Percentiles rank a stretch among this genome's conserved stretches.
Conservation (phyloP, 805 yeast species). For the Candida krabiensis region DNA sequence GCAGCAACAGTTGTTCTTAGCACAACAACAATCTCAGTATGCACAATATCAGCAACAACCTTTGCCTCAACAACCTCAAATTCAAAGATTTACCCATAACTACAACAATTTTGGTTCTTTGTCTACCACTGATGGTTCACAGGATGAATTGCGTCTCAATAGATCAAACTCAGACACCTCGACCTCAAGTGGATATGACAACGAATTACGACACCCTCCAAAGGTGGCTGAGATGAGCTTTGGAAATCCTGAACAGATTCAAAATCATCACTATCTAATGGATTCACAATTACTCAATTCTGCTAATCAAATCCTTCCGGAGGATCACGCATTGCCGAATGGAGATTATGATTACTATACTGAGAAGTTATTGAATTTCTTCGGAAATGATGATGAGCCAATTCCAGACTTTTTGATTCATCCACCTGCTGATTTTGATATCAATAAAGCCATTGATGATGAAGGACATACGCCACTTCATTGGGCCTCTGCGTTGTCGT, state of each 20-base stretch:
- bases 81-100: slow-evolving; percentile 17
- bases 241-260: slow-evolving; percentile 18
- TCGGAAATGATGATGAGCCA: slow-evolving; percentile 46
- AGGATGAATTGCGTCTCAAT: slow-evolving; percentile 25
- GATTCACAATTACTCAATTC: slow-evolving; percentile 14
- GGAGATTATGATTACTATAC: slow-evolving; percentile 44
- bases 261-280: slow-evolving; percentile 10
- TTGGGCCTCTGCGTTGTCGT: slow-evolving; percentile 85
- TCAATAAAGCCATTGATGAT: slow-evolving; percentile 68
- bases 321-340: slow-evolving; percentile 7
- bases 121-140: slow-evolving; percentile 30
- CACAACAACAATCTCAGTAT: slow-evolving; percentile 15
- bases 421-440: slow-evolving; percentile 64
- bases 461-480: slow-evolving; percentile 83
- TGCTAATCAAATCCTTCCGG: slow-evolving; percentile 13
- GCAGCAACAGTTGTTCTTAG: slow-evolving; percentile 12
- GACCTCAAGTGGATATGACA: slow-evolving; percentile 23
- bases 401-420: slow-evolving; percentile 40
- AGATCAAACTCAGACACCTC: slow-evolving; percentile 30
- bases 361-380: slow-evolving; percentile 47
- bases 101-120: slow-evolving; percentile 26
- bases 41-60: slow-evolving; percentile 17
- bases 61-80: slow-evolving; percentile 17
- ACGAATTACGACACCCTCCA: slow-evolving; percentile 16
- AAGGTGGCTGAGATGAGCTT: slow-evolving; percentile 14